Conservation (phyloP, 768 basidiomycete species). For the Termitomyces sp. region DNA sequence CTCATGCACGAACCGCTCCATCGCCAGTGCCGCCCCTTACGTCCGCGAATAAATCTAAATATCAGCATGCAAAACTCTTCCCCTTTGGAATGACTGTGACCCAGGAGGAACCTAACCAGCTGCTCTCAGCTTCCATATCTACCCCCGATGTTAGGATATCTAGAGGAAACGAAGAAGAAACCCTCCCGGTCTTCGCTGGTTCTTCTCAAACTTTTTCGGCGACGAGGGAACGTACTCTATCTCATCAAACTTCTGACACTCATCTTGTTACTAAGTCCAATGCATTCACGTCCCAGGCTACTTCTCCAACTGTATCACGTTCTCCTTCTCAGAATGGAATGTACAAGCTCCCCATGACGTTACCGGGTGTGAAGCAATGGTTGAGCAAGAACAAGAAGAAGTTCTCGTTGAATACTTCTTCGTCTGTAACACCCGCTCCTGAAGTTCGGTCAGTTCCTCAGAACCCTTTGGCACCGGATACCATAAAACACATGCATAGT, state of each 20-base stretch:
- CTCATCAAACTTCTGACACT: slow-evolving; percentile 66
- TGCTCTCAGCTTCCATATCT: slow-evolving; percentile 38
- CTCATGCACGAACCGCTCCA: slow-evolving; percentile 49
- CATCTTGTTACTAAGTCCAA: slow-evolving; percentile 53
- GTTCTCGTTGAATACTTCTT: slow-evolving; percentile 32
- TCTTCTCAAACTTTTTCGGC: slow-evolving; percentile 44
- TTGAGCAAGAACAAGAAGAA: slow-evolving; percentile 57
- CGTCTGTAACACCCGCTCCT: slow-evolving; percentile 15
- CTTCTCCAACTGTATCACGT: slow-evolving; percentile 33
- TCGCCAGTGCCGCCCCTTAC: slow-evolving; percentile 80
- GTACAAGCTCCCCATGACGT: slow-evolving; percentile 60
- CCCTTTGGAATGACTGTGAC: slow-evolving; percentile 76
- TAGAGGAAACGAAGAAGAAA: slow-evolving; percentile 43
- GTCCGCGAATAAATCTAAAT: slow-evolving; percentile 64
- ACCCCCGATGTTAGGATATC: slow-evolving; percentile 38
- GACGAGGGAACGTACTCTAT: slow-evolving; percentile 54
- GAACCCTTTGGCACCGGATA: slow-evolving; percentile 64
- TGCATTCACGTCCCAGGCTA: slow-evolving; percentile 37
- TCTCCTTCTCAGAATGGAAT: slow-evolving; percentile 31
- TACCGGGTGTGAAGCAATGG: slow-evolving; percentile 81
- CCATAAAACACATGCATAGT: slow-evolving; percentile 54
- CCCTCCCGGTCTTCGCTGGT: slow-evolving; percentile 34
- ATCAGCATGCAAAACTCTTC: slow-evolving; percentile 75
- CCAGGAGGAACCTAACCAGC: slow-evolving; percentile 63
- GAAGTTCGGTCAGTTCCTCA: slow-evolving; percentile 34